Percentiles rank a stretch among this genome's conserved stretches.
Evolutionary conservation across 2,329 filamentous ascomycete species (phyloP).

Genomic region (Arthroderma sp.): DNA sequence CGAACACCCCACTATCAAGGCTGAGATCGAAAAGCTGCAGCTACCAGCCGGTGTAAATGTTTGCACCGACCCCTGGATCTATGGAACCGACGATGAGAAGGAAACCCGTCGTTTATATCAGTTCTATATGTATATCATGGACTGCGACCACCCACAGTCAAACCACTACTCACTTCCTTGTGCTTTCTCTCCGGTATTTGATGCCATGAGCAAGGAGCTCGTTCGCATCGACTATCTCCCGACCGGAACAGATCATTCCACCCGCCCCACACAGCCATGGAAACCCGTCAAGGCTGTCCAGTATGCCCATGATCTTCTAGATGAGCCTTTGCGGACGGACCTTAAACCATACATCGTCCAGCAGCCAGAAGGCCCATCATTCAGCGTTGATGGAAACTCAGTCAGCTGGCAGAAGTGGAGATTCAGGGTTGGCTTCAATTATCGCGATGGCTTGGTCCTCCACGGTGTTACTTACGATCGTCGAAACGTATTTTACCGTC

Average conservation of each 20-base stretch:
- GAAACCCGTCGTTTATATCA: constrained; percentile 28
- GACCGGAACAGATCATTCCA: constrained; percentile 49
- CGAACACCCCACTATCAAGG: constrained; percentile 42
- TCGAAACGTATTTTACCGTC: constrained; percentile 53
- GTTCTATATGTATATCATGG: constrained; percentile 43
- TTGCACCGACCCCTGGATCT: constrained; percentile 57
- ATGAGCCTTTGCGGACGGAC: constrained; percentile 46
- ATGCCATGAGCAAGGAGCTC: constrained; percentile 48
- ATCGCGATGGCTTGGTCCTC: constrained; percentile 52
- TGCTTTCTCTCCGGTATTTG: constrained; percentile 54
- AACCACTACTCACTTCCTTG: constrained; percentile 58
- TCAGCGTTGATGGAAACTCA: constrained; percentile 43
- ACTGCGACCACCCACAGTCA: constrained; percentile 49
- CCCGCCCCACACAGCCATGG: constrained; percentile 43
- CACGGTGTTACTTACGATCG: constrained; percentile 52
- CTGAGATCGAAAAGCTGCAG: constrained; percentile 46
- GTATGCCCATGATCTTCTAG: constrained; percentile 51
- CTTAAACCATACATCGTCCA: constrained; percentile 51
- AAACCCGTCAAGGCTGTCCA: constrained; percentile 40
- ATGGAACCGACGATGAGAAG: constrained; percentile 36
- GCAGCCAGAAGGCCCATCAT: constrained; percentile 52
- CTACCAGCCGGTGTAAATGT: constrained; percentile 44
- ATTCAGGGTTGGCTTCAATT: constrained; percentile 49
- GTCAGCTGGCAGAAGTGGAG: constrained; percentile 56
- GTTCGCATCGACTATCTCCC: constrained; percentile 57